Evolutionary conservation across 1,284 basidiomycete genomes (phyloP), one percentile per base, ranked within the genome.

Genomic region (Tylopilus sp.): DNA sequence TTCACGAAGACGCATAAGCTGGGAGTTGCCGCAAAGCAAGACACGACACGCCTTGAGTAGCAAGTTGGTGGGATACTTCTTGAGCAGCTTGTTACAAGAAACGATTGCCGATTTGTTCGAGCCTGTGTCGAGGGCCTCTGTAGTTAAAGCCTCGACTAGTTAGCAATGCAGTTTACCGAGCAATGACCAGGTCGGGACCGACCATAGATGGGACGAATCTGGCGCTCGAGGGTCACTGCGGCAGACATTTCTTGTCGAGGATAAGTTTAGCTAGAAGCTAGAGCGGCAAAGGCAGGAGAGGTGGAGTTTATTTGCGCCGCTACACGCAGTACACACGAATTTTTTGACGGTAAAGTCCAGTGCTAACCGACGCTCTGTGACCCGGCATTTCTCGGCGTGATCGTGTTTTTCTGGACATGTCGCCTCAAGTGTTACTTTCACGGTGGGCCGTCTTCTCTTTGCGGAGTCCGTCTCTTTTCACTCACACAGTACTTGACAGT

Each of bases 51-150:
- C 90, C 75, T 89, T 89, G 59, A 87, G 69, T n/a, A 89, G 71
- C 41, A 78, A 73, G 64, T 81, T 84, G 60, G 77, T 80, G 16
- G 87, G 85, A 54, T 87, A 77, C 68, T 88, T 89, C 68, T 91
- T 92, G 55, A 92, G 75, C 23, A 90, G 65, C 67, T 92, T 91
- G 67, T 89, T 90, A 71, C 86, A 89, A n/a, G 81, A 74, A 38
- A 88, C 79, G 45, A 92, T 77, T 18, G 89, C 89, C 29, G 85
- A 82, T 71, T 92, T 92, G 71, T 84, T 85, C n/a, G 88, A 89
- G 44, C 82, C 81, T 36, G 81, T 85, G 71, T 92, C 90, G 54
- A 93, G 73, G 35, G 89, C 83, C 75, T 92, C 90, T 92, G 57
- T 5, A 53, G 45, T 46, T 10, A 34, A 39, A 15, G 21, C 23